Conservation (phyloP, 306 rosid genomes). For the Macrotyloma uniflorum region DNA sequence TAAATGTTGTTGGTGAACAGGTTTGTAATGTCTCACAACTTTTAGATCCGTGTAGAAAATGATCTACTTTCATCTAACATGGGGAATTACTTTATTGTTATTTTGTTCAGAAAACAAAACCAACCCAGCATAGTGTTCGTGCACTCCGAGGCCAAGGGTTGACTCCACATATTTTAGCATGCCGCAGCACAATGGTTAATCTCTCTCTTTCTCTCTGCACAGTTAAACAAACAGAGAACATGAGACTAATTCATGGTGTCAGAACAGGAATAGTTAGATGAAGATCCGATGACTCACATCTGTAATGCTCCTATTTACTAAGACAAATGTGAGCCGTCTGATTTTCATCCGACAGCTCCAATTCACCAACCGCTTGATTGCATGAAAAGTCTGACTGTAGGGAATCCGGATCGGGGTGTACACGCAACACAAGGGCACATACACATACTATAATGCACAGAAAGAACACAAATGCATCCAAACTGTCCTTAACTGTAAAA, state of each 20-base stretch:
- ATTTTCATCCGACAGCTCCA: not conserved
- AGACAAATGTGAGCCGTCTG: not conserved
- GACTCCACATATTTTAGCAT: slow-evolving; percentile 75
- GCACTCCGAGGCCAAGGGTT: slow-evolving; percentile 78
- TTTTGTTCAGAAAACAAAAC: slow-evolving; percentile 74
- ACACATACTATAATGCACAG: not conserved
- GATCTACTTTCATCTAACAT: slow-evolving; percentile 32
- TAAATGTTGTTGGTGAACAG: slow-evolving; percentile 92
- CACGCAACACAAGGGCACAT: slow-evolving; percentile 17
- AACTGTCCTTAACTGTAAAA: slow-evolving; percentile 11
- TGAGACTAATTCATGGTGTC: not conserved
- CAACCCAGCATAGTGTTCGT: slow-evolving; percentile 89
- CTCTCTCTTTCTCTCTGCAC: slow-evolving; percentile 34
- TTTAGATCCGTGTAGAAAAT: slow-evolving; percentile 10
- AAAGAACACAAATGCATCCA: not conserved
- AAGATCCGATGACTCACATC: not conserved
- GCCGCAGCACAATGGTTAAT: slow-evolving; percentile 76
- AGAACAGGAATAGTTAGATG: not conserved
- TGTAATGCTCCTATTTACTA: not conserved
- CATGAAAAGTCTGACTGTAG: not conserved
- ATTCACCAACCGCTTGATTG: not conserved
- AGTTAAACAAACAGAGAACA: not conserved
- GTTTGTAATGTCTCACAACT: slow-evolving; percentile 38
- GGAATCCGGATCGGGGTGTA: not conserved
- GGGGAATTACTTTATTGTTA: slow-evolving; percentile 12